Evolutionary conservation across 2,329 filamentous ascomycete genomes (phyloP).

Genomic region (Aspergillus fumigatus): DNA sequence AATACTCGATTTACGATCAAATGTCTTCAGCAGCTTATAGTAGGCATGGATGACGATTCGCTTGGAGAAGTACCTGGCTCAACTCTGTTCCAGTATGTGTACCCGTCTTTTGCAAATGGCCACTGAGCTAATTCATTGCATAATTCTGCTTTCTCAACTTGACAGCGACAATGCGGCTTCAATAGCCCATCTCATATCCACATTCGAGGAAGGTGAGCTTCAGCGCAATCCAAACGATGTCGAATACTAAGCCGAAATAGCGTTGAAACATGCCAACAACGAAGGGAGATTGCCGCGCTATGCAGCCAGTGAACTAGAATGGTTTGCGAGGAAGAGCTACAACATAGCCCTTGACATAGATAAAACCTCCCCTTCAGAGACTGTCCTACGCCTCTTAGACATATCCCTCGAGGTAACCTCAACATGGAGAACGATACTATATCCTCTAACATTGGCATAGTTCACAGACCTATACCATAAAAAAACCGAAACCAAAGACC

Average conservation of each 20-base stretch:
- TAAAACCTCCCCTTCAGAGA: slow-evolving; percentile 52
- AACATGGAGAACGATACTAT: not conserved
- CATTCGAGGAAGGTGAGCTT: slow-evolving; percentile 49
- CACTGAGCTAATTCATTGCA: slow-evolving; percentile 17
- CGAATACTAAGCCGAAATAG: slow-evolving; percentile 37
- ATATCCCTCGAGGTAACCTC: slow-evolving; percentile 40
- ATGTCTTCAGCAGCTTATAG: slow-evolving; percentile 57
- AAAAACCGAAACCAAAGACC: slow-evolving; percentile 20
- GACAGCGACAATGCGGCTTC: slow-evolving; percentile 22
- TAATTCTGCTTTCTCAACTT: slow-evolving; percentile 41
- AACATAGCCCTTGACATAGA: slow-evolving; percentile 66
- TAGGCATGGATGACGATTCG: slow-evolving; percentile 48
- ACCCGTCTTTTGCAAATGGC: slow-evolving; percentile 8
- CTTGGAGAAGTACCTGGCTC: slow-evolving; percentile 55
- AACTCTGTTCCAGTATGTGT: slow-evolving; percentile 58
- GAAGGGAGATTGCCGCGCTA: slow-evolving; percentile 49
- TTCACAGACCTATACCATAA: slow-evolving; percentile 38
- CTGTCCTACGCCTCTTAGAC: slow-evolving; percentile 53
- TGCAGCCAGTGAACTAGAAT: slow-evolving; percentile 64
- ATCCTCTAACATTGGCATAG: slow-evolving; percentile 34
- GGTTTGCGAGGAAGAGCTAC: slow-evolving; percentile 80
- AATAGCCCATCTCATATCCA: slow-evolving; percentile 49
- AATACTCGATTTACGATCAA: slow-evolving; percentile 58
- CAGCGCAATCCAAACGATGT: slow-evolving; percentile 1
- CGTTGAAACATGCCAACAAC: slow-evolving; percentile 43